Base-by-base conservation (phyloP, 139 green algal species). In the Trebouxia sp. region DNA sequence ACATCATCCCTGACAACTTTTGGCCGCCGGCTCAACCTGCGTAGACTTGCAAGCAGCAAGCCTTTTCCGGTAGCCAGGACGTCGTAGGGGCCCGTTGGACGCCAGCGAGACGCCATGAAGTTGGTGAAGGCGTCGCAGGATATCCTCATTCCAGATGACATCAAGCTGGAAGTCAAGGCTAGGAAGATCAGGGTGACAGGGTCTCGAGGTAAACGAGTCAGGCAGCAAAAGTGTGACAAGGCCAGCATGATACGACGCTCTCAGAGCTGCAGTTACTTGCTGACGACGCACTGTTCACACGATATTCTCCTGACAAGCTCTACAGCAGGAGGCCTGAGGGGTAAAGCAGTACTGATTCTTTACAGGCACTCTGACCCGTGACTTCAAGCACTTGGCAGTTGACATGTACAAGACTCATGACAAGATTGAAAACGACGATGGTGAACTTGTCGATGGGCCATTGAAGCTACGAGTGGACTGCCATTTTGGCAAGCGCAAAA, bases 401-500 rank as follows among this genome's bases (percentile, higher is more conserved):
- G 93, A 97, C 88, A 92, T 98, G 91, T 97, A 90, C 88, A 88
- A 97, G 38, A 80, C 84, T 22, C 86, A 94, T 83, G 88, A 96
- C 41, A 86, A 95, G 83, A 43, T 72, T 45, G n/a, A 72, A 35
- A 35, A 72, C 32, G 62, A 72, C 7, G 62, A 72, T 32, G 62
- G 62, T 42, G 62, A 72, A 35, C 20, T 72, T 6, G 37, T 15
- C 62, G 88, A 97, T 28, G 93, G 92, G 43, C 35, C 85, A 82
- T 94, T 95, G 91, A 82, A 80, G 65, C 51, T 92, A 37, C 53
- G 82, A 76, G 93, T 97, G 50, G 94, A 98, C 82, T 92, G 85
- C 84, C 93, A 97, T 85, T 98, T 97, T 80, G 90, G 93, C 84
- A 94, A 90, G 85, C 86, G 92, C 76, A 99, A 99, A 91, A 62